Evolutionary conservation across 2,329 filamentous ascomycete species (phyloP), one percentile per base, ranked within the genome.

Genomic region (Triangularia verruculosa): DNA sequence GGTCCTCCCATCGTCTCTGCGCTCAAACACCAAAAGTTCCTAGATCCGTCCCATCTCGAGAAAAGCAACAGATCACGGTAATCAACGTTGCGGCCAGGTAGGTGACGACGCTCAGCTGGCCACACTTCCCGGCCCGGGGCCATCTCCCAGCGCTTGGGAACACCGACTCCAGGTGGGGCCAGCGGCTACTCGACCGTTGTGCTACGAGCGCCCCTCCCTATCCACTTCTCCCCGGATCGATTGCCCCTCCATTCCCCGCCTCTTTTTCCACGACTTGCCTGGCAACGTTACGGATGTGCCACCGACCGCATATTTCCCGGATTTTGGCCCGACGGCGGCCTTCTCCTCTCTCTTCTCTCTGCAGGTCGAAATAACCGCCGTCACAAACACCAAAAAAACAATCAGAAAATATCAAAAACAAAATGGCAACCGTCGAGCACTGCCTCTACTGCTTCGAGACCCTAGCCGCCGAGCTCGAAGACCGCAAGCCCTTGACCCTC

Each of bases 391-490:
- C 20, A 52, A 34, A 32, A 53, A 51, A 54, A 55, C 59, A 65
- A 61, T 51, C 43, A 22, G 13, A 30, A 17, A 17, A 34, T 13
- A 34, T 4, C 32, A 24, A 27, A 39, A 30, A 15, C 39, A 61
- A 15, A 62, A 98, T 98, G 94, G 94, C 95, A 57, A 89, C 90
- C 63, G 78, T 86, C 71, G 89, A 89, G 64, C 94, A 98, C 78
- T 97, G 93, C 77, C 87, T 94, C 72, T 93, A 89, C 78, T 97
- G 93, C 81, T 98, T 99, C 82, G 95, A 99, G 78, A 83, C 83
- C 47, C 87, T 99, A 39, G 83, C 86, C 57, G 89, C 93, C 61
- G 85, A 87, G 65, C 91, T 96, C 69, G 85, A 92, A 69, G 80
- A 84, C 67, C 88, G 89, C 66, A 82, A 88, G 64, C 79, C 90